Evolutionary conservation across 225 moss, liverwort and hornwort species (phyloP), one percentile per base, ranked within the genome.

Genomic region (Neckera pumila): DNA sequence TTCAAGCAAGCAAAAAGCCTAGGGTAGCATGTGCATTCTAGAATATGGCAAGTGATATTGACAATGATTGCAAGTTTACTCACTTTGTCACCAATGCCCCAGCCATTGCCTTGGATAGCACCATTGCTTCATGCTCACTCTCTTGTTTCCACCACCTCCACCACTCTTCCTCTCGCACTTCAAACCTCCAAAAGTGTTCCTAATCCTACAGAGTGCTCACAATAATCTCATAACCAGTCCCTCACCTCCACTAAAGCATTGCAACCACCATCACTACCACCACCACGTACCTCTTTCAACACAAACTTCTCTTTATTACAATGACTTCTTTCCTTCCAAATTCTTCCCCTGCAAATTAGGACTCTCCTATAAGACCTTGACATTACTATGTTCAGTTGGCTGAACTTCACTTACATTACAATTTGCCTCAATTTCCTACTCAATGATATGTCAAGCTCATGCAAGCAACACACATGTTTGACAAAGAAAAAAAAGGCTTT

Each of bases 11-110:
- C 3, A 65, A 9, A 10, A 45, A 45, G 45, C 1, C 9, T 65
- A 19, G 0, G 18, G 5, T 4, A 64, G 17, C 17, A 64, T 64
- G 34, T 65, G 10, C 5, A 34, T 45, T 45, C 45, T 9, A 45
- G 10, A 45, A 45, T 45, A 45, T 45, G 45, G 45, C 45, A 45
- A 45, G 45, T 45, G 45, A 45, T 45, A 45, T 45, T 45, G 45
- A 45, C 45, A 45, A 45, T 70, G 91, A 90, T 92, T 92, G 90
- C 90, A 90, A 87, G 72, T 61, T 89, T 77, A 94, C 23, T 30
- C 91, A 93, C 83, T 76, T 86, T 51, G 89, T 81, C 22, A 93
- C 92, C 73, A 93, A 90, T 80, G 90, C 86, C 75, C 90, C 80
- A 12, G 71, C 86, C 87, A 90, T 88, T 47, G 82, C 82, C 83